Evolutionary conservation across 1,284 basidiomycete genomes (phyloP), one percentile per base, ranked within the genome.

Genomic region (Taiwanofungus camphoratus): DNA sequence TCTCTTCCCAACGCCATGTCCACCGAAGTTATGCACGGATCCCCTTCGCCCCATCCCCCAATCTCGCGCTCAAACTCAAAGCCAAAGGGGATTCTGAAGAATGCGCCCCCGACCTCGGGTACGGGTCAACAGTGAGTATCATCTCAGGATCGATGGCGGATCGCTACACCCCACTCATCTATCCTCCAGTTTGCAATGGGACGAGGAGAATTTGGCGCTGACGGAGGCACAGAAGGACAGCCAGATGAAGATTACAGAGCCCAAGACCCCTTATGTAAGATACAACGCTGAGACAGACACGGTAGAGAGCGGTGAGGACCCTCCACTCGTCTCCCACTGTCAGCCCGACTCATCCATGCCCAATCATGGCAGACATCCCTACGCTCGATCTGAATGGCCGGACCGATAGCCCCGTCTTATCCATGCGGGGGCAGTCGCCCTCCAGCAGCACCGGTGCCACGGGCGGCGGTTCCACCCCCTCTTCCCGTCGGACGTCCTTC

Each of bases 191-290:
- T 61, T 94, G 54, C 87, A 88, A 58, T 95, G 92, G 92, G 92
- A 95, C 59, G 92, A 95, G 61, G 86, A 82, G 61, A 95, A 94
- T 59, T 74, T 95, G 36, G 88, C 89, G 21, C 65, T 89, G 56
- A 94, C 91, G 0, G 92, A 95, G 65, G 82, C 91, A 53, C 81
- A 87, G 71, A 92, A 93, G 65, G 91, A 94, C 58, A 92, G 88
- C 54, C 70, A 91, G 59, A 95, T 94, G 91, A 95, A 93, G 79
- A 95, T 95, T 59, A 92, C 88, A 3, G 92, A 95, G 61, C 92
- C 92, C 39, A 95, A 95, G 77, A 95, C 92, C n/a, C 92, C 92
- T 0, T 95, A 87, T 65, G 91, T 95, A 41, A 74, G 89, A 49
- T 92, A 93, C 63, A 89, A 93, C 55, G 77, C 89, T 0, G 82